Conservation (phyloP, 75 land plant genomes). For the Larix kaempferi region DNA sequence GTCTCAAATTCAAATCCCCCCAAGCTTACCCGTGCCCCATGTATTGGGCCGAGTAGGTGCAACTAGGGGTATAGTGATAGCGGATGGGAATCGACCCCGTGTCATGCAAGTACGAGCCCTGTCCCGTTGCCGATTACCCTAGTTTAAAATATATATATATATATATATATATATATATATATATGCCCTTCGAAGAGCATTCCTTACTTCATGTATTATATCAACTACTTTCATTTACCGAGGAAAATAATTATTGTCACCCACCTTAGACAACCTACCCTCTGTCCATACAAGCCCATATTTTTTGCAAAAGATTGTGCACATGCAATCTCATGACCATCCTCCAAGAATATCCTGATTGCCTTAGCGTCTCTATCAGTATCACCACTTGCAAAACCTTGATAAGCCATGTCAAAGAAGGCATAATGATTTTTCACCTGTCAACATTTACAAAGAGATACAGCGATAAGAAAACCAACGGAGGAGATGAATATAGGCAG, state of each 20-base stretch:
- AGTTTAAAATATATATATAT: too few relatives aligned
- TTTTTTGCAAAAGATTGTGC: conserved; percentile 96
- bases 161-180: too few relatives aligned
- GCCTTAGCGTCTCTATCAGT: conserved; percentile 82
- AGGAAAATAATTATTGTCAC: not conserved
- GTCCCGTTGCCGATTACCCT: too few relatives aligned
- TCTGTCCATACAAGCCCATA: conserved; percentile 98
- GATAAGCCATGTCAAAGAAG: conserved; percentile 99
- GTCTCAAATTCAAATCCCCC: too few relatives aligned
- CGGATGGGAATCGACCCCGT: too few relatives aligned
- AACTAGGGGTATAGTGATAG: too few relatives aligned
- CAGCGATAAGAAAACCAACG: not conserved
- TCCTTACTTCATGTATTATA: not conserved
- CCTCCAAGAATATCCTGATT: conserved; percentile 79
- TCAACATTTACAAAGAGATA: not conserved
- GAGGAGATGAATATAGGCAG: not conserved
- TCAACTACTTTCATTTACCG: not conserved
- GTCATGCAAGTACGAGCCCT: too few relatives aligned
- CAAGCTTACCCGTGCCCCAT: too few relatives aligned
- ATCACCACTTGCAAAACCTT: conserved; percentile 97
- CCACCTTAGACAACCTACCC: conserved; percentile 89
- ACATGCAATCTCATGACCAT: conserved; percentile 82
- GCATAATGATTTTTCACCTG: conserved; percentile 81
- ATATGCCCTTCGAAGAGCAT: not conserved
- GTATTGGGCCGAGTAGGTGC: too few relatives aligned